Evolutionary conservation across 768 basidiomycete genomes (phyloP).

Genomic region (Lepiota brunneoincarnata): DNA sequence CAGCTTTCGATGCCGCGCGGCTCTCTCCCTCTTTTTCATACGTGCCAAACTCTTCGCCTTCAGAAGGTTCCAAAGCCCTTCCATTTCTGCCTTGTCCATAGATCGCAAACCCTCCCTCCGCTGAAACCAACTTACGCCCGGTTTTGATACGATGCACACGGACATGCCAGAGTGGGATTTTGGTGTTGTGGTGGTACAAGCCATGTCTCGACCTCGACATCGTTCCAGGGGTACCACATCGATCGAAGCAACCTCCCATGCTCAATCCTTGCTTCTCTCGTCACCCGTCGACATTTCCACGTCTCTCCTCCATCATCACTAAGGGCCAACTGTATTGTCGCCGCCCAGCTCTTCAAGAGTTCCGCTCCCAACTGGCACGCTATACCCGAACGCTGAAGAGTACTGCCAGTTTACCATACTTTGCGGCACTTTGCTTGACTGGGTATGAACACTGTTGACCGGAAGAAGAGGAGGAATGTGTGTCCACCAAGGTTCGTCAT

Average conservation of each 20-base stretch:
- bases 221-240: slow-evolving; percentile 75
- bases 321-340: slow-evolving; percentile 67
- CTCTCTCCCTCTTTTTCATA: slow-evolving; percentile 44
- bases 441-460: slow-evolving; percentile 81
- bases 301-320: slow-evolving; percentile 70
- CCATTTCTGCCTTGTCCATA: slow-evolving; percentile 65
- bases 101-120: slow-evolving; percentile 71
- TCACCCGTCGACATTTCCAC: slow-evolving; percentile 67
- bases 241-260: slow-evolving; percentile 54
- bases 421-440: slow-evolving; percentile 74
- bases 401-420: slow-evolving; percentile 80
- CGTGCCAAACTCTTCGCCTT: slow-evolving; percentile 44
- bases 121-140: slow-evolving; percentile 47
- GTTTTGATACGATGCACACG: slow-evolving; percentile 63
- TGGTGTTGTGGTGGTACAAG: slow-evolving; percentile 59
- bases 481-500: slow-evolving; percentile 60
- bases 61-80: slow-evolving; percentile 51
- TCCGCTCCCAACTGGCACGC: slow-evolving; percentile 63
- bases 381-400: slow-evolving; percentile 76
- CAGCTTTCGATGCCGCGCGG: slow-evolving; percentile 56
- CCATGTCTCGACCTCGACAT: slow-evolving; percentile 74
- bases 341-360: slow-evolving; percentile 71
- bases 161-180: slow-evolving; percentile 64
- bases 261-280: slow-evolving; percentile 58
- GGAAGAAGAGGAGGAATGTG: slow-evolving; percentile 68